Conservation (phyloP, 805 yeast genomes). For the Monosporozyma yasuniensis region DNA sequence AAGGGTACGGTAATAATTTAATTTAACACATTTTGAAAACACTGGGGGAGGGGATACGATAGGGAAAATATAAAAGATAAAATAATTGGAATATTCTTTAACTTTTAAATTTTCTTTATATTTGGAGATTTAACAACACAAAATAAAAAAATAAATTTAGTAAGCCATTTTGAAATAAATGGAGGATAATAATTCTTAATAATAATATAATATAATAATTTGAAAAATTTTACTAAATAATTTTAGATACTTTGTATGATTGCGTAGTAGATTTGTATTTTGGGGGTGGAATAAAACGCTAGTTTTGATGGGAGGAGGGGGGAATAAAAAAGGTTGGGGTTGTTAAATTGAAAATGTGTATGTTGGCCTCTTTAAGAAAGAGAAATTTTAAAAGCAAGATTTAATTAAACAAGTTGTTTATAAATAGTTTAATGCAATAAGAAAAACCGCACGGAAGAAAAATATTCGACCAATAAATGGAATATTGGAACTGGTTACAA, state of each 20-base stretch:
- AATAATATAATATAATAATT: constrained; percentile 1
- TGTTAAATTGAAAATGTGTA: neutral
- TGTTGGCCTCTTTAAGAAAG: neutral
- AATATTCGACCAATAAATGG: too few relatives aligned
- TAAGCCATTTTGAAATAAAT: constrained; percentile 16
- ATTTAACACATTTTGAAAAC: neutral
- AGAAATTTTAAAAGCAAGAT: neutral
- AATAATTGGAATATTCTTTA: too few relatives aligned
- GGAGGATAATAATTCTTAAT: neutral
- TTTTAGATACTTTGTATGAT: constrained; percentile 12
- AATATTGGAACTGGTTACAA: too few relatives aligned
- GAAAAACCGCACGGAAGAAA: too few relatives aligned
- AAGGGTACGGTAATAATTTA: neutral
- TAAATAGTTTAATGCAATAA: too few relatives aligned
- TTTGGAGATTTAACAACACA: neutral
- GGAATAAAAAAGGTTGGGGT: neutral
- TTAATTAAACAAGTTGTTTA: too few relatives aligned
- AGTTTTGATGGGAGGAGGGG: neutral
- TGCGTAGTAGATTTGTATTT: constrained; percentile 12
- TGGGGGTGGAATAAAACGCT: constrained; percentile 1
- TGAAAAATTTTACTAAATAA: constrained; percentile 5
- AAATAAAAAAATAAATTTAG: constrained; percentile 10
- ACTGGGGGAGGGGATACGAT: neutral
- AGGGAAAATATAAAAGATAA: neutral
- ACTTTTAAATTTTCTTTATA: neutral